A percentile compares a stretch with the other conserved stretches of the same genome.
phyloP scores from a whole-genome alignment of 805 yeast species.

The Sungouiozyma intestinalis region DNA sequence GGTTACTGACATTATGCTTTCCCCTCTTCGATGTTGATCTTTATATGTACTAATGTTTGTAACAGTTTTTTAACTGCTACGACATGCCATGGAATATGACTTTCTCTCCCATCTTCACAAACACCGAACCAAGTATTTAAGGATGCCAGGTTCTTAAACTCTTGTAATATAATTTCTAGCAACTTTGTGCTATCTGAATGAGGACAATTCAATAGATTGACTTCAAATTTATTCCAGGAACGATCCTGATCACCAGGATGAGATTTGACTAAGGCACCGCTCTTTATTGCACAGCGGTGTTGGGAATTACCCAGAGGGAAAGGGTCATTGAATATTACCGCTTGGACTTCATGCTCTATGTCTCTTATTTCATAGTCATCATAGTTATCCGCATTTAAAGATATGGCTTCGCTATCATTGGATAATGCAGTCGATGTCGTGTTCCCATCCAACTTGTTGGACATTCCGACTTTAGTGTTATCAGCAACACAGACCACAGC shows the following conservation, averaged over 20 bases:
- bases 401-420: slow-evolving; percentile 9
- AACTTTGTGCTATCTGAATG: slow-evolving; percentile 49
- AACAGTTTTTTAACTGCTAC: slow-evolving; percentile 54
- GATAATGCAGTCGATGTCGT: slow-evolving; percentile 1
- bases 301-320: slow-evolving; percentile 64
- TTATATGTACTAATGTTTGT: slow-evolving; percentile 47
- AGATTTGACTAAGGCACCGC: slow-evolving; percentile 52
- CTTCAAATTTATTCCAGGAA: slow-evolving; percentile 39
- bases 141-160: slow-evolving; percentile 48
- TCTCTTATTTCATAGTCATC: slow-evolving; percentile 36
- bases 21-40: slow-evolving; percentile 15
- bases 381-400: slow-evolving; percentile 2
- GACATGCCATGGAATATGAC: slow-evolving; percentile 64
- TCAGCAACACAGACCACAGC: slow-evolving; percentile 62
- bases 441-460: slow-evolving; percentile 23
- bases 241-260: slow-evolving; percentile 16
- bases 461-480: slow-evolving; percentile 38
- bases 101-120: slow-evolving; percentile 20
- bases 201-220: slow-evolving; percentile 64
- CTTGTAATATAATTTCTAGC: slow-evolving; percentile 45
- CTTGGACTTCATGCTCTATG: slow-evolving; percentile 41
- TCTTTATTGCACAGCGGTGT: slow-evolving; percentile 55
- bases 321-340: slow-evolving; percentile 47
- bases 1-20: too few species aligned
- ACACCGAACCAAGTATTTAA: slow-evolving; percentile 32